Conservation (phyloP, 208 protist genomes). For the Porcisia hertigi region DNA sequence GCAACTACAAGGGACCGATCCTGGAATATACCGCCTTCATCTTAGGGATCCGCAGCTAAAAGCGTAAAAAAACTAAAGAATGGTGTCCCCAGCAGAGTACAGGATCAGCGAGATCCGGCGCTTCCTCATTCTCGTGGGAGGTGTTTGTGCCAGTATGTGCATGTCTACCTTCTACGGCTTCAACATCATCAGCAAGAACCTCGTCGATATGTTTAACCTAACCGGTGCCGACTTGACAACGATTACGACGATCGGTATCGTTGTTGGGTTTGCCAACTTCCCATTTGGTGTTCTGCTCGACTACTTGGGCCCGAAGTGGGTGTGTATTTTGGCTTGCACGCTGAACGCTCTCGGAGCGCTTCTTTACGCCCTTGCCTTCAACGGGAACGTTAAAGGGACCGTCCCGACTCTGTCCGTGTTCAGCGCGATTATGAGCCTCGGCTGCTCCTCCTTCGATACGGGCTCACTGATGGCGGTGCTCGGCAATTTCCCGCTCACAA, state of each 20-base stretch:
- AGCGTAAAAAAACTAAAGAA: neutral
- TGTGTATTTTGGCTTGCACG: conserved; percentile 29
- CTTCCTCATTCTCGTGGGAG: conserved; percentile 51
- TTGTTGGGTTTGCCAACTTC: conserved; percentile 48
- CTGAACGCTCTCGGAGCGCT: conserved; percentile 41
- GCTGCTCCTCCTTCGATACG: conserved; percentile 54
- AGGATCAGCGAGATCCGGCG: conserved; percentile 48
- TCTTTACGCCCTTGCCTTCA: conserved; percentile 60
- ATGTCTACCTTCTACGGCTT: conserved; percentile 60
- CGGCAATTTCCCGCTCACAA: conserved; percentile 51
- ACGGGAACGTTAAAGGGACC: conserved; percentile 36
- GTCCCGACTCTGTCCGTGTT: conserved; percentile 50
- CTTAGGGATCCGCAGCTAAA: neutral
- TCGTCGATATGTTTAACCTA: conserved; percentile 41
- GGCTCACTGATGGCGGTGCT: conserved; percentile 71
- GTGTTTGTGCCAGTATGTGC: conserved; percentile 34
- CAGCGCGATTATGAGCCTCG: conserved; percentile 58
- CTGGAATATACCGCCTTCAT: neutral
- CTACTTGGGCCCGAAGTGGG: conserved; percentile 50
- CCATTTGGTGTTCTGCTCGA: conserved; percentile 60
- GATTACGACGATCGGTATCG: conserved; percentile 58
- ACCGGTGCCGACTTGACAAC: conserved; percentile 42
- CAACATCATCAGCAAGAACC: conserved; percentile 54
- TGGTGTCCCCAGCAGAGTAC: conserved; percentile 25
- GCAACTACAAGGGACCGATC: no score